A percentile compares a stretch with the other conserved stretches of the same genome.
These are phyloP conservation scores for Penicillium psychrosexuale DNA, from an alignment of 2,329 filamentous ascomycete genomes.

Conservation along the genomic window DNA sequence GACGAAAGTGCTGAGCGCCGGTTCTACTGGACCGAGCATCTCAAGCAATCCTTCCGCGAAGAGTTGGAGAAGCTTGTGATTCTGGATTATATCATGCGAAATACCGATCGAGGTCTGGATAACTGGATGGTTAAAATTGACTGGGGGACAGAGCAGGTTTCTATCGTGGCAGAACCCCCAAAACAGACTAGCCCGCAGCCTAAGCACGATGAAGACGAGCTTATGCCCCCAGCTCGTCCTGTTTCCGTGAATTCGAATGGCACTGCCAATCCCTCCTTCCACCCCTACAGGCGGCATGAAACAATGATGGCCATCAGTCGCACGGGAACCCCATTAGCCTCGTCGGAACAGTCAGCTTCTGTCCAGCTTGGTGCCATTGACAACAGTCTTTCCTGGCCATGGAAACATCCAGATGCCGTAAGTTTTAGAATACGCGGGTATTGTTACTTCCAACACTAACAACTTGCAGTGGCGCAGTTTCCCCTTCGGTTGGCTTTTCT, in stretches of 20 bases:
- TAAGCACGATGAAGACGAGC: slow-evolving; percentile 46
- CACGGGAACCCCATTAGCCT: slow-evolving; percentile 51
- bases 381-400: slow-evolving; percentile 97
- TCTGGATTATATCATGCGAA: slow-evolving; percentile 97
- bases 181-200: slow-evolving; percentile 54
- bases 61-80: slow-evolving; percentile 97
- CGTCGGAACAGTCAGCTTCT: slow-evolving; percentile 50
- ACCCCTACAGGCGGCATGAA: slow-evolving; percentile 74
- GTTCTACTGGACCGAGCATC: slow-evolving; percentile 80
- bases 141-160: slow-evolving; percentile 75
- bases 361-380: slow-evolving; percentile 91
- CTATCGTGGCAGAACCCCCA: slow-evolving; percentile 80
- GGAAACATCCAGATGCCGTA: slow-evolving; percentile 94
- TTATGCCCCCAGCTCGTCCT: slow-evolving; percentile 57
- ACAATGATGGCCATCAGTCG: slow-evolving; percentile 74
- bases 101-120: slow-evolving; percentile 92
- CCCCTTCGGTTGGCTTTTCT: slow-evolving; percentile 96
- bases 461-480: slow-evolving; percentile 68
- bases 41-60: slow-evolving; percentile 91
- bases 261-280: slow-evolving; percentile 37
- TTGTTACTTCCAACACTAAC: slow-evolving; percentile 34
- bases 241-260: slow-evolving; percentile 53
- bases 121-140: slow-evolving; percentile 99
- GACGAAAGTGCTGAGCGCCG: slow-evolving; percentile 47
- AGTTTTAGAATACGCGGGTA: slow-evolving; percentile 26